Conservation (phyloP, 345 rosid genomes). For the Bruguiera parviflora region DNA sequence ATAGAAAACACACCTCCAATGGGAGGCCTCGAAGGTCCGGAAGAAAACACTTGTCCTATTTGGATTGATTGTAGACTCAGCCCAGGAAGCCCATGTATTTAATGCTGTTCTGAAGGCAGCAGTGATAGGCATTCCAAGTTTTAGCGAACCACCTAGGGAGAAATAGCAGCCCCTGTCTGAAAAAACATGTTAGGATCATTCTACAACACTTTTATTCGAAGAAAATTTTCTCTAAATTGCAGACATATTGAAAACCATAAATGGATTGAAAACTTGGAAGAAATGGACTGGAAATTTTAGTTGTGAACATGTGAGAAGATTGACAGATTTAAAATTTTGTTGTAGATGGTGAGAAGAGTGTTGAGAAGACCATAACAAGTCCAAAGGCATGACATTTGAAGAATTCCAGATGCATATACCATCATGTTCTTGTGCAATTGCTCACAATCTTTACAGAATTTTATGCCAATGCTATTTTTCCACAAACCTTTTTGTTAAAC, state of each 20-base stretch:
- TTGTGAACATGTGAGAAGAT: neutral
- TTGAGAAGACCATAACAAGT: neutral
- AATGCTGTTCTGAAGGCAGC: constrained; percentile 24
- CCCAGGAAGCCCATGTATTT: constrained; percentile 32
- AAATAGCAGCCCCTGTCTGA: constrained; percentile 72
- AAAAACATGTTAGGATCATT: constrained; percentile 37
- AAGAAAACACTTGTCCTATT: constrained; percentile 34
- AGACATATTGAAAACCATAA: no score
- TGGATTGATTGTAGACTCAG: constrained; percentile 20
- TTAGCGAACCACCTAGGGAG: constrained; percentile 44
- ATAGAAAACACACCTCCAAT: constrained; percentile 52
- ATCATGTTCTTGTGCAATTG: neutral
- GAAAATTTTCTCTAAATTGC: neutral
- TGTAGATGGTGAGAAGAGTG: neutral
- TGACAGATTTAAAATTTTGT: no score
- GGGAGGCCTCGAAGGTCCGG: constrained; percentile 71
- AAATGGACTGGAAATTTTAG: neutral
- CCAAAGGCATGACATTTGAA: neutral
- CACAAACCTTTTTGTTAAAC: no score
- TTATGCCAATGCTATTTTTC: no score
- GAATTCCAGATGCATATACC: neutral
- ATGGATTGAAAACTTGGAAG: no score
- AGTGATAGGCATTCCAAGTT: constrained; percentile 34
- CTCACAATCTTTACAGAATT: no score
- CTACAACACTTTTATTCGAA: neutral